phyloP scores from a whole-genome alignment of 2,329 filamentous ascomycete genomes.

The Beauveria caledonica region DNA sequence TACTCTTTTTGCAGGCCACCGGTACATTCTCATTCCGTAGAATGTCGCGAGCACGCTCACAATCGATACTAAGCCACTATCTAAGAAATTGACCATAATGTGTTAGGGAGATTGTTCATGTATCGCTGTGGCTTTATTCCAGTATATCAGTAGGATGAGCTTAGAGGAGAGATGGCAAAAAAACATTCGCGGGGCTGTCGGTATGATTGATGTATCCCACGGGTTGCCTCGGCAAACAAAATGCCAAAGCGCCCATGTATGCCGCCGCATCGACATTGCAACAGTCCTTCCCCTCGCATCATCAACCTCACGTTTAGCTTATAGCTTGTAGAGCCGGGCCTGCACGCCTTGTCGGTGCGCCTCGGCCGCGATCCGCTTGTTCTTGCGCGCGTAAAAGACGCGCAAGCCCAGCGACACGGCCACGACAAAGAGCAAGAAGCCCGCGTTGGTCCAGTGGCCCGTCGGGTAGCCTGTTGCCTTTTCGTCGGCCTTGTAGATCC shows the following conservation, averaged over 20 bases:
- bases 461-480: constrained; percentile 52
- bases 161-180: too few relatives aligned
- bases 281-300: too few relatives aligned
- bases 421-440: constrained; percentile 48
- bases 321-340: constrained; percentile 34
- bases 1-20: not conserved
- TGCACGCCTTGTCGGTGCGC: constrained; percentile 23
- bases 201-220: too few relatives aligned
- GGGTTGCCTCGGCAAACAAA: too few relatives aligned
- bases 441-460: constrained; percentile 61
- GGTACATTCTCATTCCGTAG: not conserved
- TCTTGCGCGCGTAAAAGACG: constrained; percentile 45
- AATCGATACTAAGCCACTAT: too few relatives aligned
- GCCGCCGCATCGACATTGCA: accelerated
- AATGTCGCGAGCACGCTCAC: not conserved
- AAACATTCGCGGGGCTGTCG: too few relatives aligned
- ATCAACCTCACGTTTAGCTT: not conserved
- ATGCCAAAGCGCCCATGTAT: too few relatives aligned
- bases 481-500: constrained; percentile 63
- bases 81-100: too few relatives aligned
- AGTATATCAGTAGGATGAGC: too few relatives aligned
- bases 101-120: too few relatives aligned
- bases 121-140: too few relatives aligned
- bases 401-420: constrained; percentile 46
- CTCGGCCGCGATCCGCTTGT: constrained; percentile 27